A percentile compares a stretch with the other conserved stretches of the same genome.
phyloP scores from a whole-genome alignment of 495 filamentous ascomycete species.

The Aspergillus cavernicola region DNA sequence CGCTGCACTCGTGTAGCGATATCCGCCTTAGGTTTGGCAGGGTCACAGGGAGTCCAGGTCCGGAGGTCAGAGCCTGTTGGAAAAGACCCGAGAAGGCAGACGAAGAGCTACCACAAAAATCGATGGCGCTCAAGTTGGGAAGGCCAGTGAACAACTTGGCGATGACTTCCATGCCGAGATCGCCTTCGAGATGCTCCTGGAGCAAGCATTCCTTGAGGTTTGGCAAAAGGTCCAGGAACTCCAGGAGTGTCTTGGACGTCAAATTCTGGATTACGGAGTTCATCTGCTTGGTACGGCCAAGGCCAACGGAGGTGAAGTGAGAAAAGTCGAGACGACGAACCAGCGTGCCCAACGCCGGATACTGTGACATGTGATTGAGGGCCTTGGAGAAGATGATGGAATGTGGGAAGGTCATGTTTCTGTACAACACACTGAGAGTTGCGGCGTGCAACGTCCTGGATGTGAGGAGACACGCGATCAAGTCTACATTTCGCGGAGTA shows the following conservation, averaged over 20 bases:
- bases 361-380: slow-evolving; percentile 61
- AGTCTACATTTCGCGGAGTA: slow-evolving; percentile 74
- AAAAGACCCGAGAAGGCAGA: slow-evolving; percentile 63
- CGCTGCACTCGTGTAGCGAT: slow-evolving; percentile 78
- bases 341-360: slow-evolving; percentile 71
- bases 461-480: slow-evolving; percentile 73
- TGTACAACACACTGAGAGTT: slow-evolving; percentile 74
- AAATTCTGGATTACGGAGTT: slow-evolving; percentile 77
- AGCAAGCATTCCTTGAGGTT: slow-evolving; percentile 76
- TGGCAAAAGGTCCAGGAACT: slow-evolving; percentile 72
- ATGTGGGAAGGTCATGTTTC: slow-evolving; percentile 81
- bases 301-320: slow-evolving; percentile 79
- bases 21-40: slow-evolving; percentile 62
- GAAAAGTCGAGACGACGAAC: slow-evolving; percentile 83
- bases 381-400: slow-evolving; percentile 86
- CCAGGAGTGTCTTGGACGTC: slow-evolving; percentile 69
- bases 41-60: slow-evolving; percentile 39
- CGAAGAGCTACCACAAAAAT: slow-evolving; percentile 80
- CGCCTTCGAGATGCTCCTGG: slow-evolving; percentile 81
- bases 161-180: slow-evolving; percentile 65
- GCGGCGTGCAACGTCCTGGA: slow-evolving; percentile 72
- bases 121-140: slow-evolving; percentile 64
- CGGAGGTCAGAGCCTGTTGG: slow-evolving; percentile 40
- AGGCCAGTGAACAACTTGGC: slow-evolving; percentile 66
- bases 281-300: slow-evolving; percentile 77